phyloP scores from a whole-genome alignment of 176 grass and related monocot genomes.

The Aegilops tauschii region DNA sequence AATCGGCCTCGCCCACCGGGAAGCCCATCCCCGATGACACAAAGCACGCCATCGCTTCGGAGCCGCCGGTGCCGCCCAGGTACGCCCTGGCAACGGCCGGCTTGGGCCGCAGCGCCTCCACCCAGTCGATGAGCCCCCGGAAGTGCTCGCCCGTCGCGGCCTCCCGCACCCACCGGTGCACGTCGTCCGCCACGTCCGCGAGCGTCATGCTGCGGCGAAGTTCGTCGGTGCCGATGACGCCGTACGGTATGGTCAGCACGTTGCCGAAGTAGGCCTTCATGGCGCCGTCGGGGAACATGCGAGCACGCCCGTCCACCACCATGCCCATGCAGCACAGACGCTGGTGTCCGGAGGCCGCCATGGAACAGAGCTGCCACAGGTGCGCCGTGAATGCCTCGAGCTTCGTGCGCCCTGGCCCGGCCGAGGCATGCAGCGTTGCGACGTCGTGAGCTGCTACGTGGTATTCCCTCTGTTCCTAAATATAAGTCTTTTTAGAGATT shows the following conservation, averaged over 20 bases:
- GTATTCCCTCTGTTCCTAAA: neutral
- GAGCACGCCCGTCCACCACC: conserved; percentile 59
- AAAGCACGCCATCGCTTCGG: neutral
- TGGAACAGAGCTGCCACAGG: conserved; percentile 58
- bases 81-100: neutral
- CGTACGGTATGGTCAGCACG: conserved; percentile 65
- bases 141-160: conserved; percentile 2
- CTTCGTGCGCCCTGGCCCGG: conserved; percentile 41
- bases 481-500: no score
- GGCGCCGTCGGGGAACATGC: conserved; percentile 9
- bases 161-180: conserved; percentile 22
- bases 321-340: conserved; percentile 62
- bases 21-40: conserved; percentile 13
- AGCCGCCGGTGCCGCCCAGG: neutral
- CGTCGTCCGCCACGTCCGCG: conserved; percentile 45
- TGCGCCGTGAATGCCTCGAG: conserved; percentile 65
- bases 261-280: conserved; percentile 73
- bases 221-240: conserved; percentile 5
- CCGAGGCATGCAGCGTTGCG: conserved; percentile 19
- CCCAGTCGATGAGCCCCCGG: neutral
- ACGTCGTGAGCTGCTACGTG: conserved; percentile 42
- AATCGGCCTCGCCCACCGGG: neutral
- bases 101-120: conserved; percentile 6
- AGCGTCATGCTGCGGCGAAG: conserved; percentile 25
- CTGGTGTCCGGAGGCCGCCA: conserved; percentile 7